Conservation (phyloP, 1,284 basidiomycete species). For the Thecaphora thlaspeos region DNA sequence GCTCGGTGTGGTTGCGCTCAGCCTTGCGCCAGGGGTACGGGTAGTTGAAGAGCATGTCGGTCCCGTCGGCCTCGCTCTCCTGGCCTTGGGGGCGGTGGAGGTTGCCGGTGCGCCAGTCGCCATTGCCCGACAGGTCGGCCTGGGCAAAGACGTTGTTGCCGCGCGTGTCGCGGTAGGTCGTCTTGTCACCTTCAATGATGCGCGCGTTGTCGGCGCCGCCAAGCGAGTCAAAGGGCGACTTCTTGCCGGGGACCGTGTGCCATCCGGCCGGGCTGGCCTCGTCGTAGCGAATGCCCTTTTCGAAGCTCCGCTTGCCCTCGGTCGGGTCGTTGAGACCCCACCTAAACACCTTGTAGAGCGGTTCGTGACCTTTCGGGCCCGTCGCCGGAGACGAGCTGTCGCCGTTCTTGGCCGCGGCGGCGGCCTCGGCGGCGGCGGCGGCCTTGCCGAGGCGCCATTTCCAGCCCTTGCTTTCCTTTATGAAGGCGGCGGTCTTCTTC, state of each 20-base stretch:
- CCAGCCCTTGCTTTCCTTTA: too few species aligned
- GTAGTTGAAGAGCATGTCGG: constrained; percentile 45
- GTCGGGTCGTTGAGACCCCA: constrained; percentile 50
- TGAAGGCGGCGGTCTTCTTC: too few species aligned
- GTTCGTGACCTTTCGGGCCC: too few species aligned
- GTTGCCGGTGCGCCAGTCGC: constrained; percentile 28
- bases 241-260: constrained; percentile 39
- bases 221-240: constrained; percentile 24
- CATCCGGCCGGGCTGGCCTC: constrained; percentile 40
- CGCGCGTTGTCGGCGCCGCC: constrained; percentile 13
- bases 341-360: too few species aligned
- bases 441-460: too few species aligned
- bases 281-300: constrained; percentile 28
- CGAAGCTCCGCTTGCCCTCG: constrained; percentile 41
- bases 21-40: constrained; percentile 48
- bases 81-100: constrained; percentile 35
- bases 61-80: constrained; percentile 24
- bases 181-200: constrained; percentile 20
- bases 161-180: constrained; percentile 38
- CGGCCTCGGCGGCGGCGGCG: too few species aligned
- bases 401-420: too few species aligned
- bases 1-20: constrained; percentile 35
- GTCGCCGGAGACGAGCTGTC: too few species aligned
- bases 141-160: constrained; percentile 51
- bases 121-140: constrained; percentile 33